phyloP scores from a whole-genome alignment of 192 early-diverging fungal species.

The Glomus cerebriforme region DNA sequence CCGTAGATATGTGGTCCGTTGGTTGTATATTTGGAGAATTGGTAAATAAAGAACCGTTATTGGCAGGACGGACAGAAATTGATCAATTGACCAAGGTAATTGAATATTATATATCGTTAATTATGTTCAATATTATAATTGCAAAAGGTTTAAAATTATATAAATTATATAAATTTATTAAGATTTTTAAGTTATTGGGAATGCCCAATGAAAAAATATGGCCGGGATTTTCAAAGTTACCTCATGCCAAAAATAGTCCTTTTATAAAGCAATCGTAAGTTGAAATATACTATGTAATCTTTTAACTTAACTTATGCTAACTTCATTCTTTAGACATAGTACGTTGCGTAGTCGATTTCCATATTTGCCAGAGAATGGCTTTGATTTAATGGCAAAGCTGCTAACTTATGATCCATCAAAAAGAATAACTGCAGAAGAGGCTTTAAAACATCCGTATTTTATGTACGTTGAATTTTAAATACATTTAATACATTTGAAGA shows the following conservation, averaged over 20 bases:
- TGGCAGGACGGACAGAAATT: conserved; percentile 79
- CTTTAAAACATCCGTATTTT: conserved; percentile 90
- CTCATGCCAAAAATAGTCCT: conserved; percentile 72
- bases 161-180: conserved; percentile 10
- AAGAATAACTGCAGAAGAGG: conserved; percentile 90
- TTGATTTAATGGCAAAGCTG: conserved; percentile 76
- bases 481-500: too few relatives aligned
- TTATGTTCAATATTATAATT: background rate
- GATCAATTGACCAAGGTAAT: conserved; percentile 71
- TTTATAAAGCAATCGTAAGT: conserved; percentile 66
- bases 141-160: too few relatives aligned
- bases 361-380: conserved; percentile 72
- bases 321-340: conserved; percentile 36
- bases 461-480: conserved; percentile 41
- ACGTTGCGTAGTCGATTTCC: conserved; percentile 50
- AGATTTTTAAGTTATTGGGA: conserved; percentile 90
- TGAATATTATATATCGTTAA: background rate
- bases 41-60: conserved; percentile 78
- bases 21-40: conserved; percentile 98
- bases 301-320: background rate
- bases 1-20: conserved; percentile 87
- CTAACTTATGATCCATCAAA: conserved; percentile 83
- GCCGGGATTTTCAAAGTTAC: conserved; percentile 70
- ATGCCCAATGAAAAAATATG: conserved; percentile 76
- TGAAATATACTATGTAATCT: background rate